Conservation (phyloP, 805 yeast genomes). For the Lachancea lanzarotensis region DNA sequence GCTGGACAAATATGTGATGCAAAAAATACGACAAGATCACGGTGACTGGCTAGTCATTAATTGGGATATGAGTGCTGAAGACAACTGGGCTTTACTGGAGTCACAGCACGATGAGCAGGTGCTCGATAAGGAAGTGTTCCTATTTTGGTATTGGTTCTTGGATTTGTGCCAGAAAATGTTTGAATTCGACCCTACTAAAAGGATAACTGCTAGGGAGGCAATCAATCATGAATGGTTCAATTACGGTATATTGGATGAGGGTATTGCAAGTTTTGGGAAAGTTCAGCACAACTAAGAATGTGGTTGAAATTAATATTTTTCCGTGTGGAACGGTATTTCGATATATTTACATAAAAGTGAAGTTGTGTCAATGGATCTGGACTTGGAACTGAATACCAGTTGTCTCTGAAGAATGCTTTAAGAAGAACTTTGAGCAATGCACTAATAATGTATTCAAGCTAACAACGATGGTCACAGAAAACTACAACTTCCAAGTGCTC, state of each 20-base stretch:
- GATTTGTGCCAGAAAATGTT: constrained; percentile 63
- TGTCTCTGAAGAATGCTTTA: too few species aligned
- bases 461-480: too few species aligned
- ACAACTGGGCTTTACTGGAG: constrained; percentile 27
- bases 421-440: too few species aligned
- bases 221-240: constrained; percentile 78
- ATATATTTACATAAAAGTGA: constrained; percentile 1
- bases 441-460: too few species aligned
- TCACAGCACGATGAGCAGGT: constrained; percentile 14
- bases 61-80: constrained; percentile 27
- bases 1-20: constrained; percentile 26
- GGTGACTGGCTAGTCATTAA: constrained; percentile 24
- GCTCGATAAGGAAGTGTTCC: constrained; percentile 52
- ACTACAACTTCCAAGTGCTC: too few species aligned
- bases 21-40: constrained; percentile 25
- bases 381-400: too few species aligned
- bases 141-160: constrained; percentile 77
- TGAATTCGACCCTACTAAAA: constrained; percentile 61
- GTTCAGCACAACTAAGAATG: constrained; percentile 1
- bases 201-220: constrained; percentile 73
- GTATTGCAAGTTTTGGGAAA: constrained; percentile 30
- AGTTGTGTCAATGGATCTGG: neutral
- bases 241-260: constrained; percentile 53
- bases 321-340: neutral
- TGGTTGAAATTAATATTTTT: neutral